Base-by-base conservation (phyloP, 345 rosid genomes). In the Brassica juncea region DNA sequence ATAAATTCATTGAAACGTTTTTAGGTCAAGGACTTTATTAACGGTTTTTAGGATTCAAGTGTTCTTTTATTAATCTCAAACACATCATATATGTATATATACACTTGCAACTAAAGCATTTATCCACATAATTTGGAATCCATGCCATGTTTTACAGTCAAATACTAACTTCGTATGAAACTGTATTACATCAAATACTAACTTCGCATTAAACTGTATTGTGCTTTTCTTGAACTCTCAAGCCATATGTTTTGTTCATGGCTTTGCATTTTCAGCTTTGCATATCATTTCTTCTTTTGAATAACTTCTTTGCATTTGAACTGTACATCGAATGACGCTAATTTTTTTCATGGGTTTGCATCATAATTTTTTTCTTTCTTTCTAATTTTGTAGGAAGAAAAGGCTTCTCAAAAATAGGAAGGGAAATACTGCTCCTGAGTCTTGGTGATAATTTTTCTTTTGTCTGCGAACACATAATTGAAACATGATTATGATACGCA, bases 331-430 rank as follows among this genome's bases (percentile, higher is more conserved):
- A 54, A 2, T 54, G 59, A 16, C 2, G 59, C 10, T 54, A 16
- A 16, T 54, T 54, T 16, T 23, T 6, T 54, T 54, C 25, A 16
- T 54, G 23, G 25, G 25, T 54, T 54, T 74, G 55, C 25, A 55
- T 55, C 10, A 8, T 3, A 7, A 6, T 19, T 55, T 54, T 15
- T 8, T 12, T 54, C 10, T 57, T n/a, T 0, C 1, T 49, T 47
- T 5, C 19, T 49, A 49, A 64, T 70, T 62, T 77, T 77, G 59
- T 55, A 71, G 81, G 60, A 70, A 54, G 76, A 63, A 77, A 71
- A 65, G 25, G 23, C 12, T 19, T 64, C 27, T 8, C 23, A 54
- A 69, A 34, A 6, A 62, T 35, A 30, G 1, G 73, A 68, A 69
- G 30, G 64, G 55, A 49, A 63, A 63, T 1, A 25, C 14, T 15